Conservation (phyloP, 139 green algal genomes). For the Spirogloea muscicola region DNA sequence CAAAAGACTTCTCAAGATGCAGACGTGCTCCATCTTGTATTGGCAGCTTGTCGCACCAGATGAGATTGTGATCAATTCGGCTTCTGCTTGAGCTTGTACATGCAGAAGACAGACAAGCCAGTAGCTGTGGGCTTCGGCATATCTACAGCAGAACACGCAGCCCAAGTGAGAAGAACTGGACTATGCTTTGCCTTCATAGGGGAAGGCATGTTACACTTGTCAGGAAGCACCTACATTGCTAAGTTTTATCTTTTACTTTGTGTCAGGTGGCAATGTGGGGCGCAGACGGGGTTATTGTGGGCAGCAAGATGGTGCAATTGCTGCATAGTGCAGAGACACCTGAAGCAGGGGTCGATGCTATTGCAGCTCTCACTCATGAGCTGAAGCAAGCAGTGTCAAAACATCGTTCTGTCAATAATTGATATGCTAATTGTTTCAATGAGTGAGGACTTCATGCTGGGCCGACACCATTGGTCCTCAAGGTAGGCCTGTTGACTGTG, state of each 20-base stretch:
- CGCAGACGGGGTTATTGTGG: conserved; percentile 95
- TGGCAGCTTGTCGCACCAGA: too few species aligned
- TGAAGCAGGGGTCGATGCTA: conserved; percentile 8
- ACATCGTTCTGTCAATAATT: background rate
- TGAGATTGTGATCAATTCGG: too few species aligned
- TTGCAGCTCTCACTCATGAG: background rate
- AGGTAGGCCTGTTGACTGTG: too few species aligned
- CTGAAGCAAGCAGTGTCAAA: conserved; percentile 15
- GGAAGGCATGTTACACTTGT: background rate
- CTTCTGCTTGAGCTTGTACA: background rate
- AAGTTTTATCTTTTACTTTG: background rate
- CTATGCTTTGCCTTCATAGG: background rate
- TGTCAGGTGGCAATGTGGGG: conserved; percentile 84
- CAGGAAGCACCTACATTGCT: too few species aligned
- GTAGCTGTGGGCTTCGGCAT: conserved; percentile 96
- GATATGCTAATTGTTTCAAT: too few species aligned
- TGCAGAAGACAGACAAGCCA: conserved; percentile 53
- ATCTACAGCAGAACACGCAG: conserved; percentile 70
- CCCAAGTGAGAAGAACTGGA: conserved; percentile 18
- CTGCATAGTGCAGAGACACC: conserved; percentile 45
- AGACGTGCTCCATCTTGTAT: too few species aligned
- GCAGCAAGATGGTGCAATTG: conserved; percentile 80
- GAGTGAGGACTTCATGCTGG: too few species aligned
- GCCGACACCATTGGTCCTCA: too few species aligned
- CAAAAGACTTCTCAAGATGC: too few species aligned